These are phyloP conservation scores for Bauhinia variegata DNA, from an alignment of 306 rosid genomes.

Conservation along the genomic window DNA sequence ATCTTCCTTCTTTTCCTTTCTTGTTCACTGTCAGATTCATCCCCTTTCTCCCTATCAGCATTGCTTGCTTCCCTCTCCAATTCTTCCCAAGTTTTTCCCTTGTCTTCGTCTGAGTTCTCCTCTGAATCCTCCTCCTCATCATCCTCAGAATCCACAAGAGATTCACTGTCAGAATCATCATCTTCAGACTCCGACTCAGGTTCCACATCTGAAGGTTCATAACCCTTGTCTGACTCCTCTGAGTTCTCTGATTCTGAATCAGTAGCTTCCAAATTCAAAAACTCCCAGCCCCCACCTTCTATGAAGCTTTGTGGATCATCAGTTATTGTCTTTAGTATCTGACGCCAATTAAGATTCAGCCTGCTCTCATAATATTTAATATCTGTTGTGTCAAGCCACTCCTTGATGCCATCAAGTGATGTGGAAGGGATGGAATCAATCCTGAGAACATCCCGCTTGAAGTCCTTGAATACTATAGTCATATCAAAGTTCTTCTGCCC, in stretches of 20 bases:
- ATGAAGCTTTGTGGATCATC: slow-evolving; percentile 93
- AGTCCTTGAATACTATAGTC: slow-evolving; percentile 92
- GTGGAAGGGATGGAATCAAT: slow-evolving; percentile 91
- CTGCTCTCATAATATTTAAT: slow-evolving; percentile 93
- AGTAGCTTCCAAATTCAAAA: slow-evolving; percentile 85
- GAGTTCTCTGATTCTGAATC: slow-evolving; percentile 89
- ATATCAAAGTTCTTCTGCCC: slow-evolving; percentile 98
- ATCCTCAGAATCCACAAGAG: slow-evolving; percentile 86
- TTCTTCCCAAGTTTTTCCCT: slow-evolving; percentile 90
- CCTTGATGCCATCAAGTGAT: slow-evolving; percentile 91
- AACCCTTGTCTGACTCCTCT: slow-evolving; percentile 87
- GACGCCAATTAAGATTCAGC: slow-evolving; percentile 93
- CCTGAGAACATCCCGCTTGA: slow-evolving; percentile 85
- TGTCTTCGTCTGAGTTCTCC: slow-evolving; percentile 50
- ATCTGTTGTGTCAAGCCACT: slow-evolving; percentile 94
- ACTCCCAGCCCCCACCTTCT: slow-evolving; percentile 97
- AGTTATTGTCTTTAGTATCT: slow-evolving; percentile 88
- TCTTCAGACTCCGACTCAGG: slow-evolving; percentile 94
- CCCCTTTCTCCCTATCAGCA: slow-evolving; percentile 90
- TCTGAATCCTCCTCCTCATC: slow-evolving; percentile 40
- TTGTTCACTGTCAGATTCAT: slow-evolving; percentile 89
- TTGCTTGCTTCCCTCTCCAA: slow-evolving; percentile 96
- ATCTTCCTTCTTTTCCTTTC: slow-evolving; percentile 86
- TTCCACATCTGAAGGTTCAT: slow-evolving; percentile 81
- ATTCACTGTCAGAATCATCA: slow-evolving; percentile 77